Conservation (phyloP, 2,329 filamentous ascomycete species). For the Alternaria sp. region DNA sequence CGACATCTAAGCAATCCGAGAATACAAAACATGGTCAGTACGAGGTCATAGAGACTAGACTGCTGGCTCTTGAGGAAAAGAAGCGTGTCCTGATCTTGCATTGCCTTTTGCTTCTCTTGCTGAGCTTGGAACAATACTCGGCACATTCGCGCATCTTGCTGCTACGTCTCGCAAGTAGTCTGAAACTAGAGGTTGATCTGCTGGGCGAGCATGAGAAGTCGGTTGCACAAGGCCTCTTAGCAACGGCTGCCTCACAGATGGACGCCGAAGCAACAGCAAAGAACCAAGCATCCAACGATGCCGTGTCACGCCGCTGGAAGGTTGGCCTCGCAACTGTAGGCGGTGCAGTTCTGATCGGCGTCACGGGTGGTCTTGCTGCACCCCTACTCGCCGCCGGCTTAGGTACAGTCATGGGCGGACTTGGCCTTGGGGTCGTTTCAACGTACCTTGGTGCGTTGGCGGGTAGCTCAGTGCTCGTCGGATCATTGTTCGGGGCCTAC, state of each 20-base stretch:
- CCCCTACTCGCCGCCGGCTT: constrained; percentile 79
- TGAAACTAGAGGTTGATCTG: constrained; percentile 69
- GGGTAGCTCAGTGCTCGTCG: constrained; percentile 79
- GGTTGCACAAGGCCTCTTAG: constrained; percentile 74
- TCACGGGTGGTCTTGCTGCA: constrained; percentile 79
- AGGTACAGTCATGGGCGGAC: constrained; percentile 77
- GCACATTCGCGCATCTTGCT: constrained; percentile 76
- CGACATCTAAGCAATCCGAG: neutral
- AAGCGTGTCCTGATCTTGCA: constrained; percentile 74
- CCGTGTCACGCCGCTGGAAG: constrained; percentile 71
- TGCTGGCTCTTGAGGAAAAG: constrained; percentile 46
- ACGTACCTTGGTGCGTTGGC: constrained; percentile 80
- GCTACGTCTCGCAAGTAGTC: constrained; percentile 72
- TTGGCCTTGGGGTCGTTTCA: constrained; percentile 78
- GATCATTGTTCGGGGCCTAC: constrained; percentile 88
- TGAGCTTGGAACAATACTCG: constrained; percentile 79
- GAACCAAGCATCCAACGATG: constrained; percentile 73
- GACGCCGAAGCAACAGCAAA: constrained; percentile 77
- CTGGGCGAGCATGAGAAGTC: constrained; percentile 76
- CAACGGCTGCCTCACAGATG: constrained; percentile 72
- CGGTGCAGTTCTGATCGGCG: constrained; percentile 81
- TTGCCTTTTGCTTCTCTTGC: constrained; percentile 71
- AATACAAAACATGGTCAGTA: constrained; percentile 29
- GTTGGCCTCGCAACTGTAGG: constrained; percentile 87
- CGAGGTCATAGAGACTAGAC: constrained; percentile 49